Evolutionary conservation across 306 rosid genomes (phyloP).

Genomic region (Trifolium dubium): DNA sequence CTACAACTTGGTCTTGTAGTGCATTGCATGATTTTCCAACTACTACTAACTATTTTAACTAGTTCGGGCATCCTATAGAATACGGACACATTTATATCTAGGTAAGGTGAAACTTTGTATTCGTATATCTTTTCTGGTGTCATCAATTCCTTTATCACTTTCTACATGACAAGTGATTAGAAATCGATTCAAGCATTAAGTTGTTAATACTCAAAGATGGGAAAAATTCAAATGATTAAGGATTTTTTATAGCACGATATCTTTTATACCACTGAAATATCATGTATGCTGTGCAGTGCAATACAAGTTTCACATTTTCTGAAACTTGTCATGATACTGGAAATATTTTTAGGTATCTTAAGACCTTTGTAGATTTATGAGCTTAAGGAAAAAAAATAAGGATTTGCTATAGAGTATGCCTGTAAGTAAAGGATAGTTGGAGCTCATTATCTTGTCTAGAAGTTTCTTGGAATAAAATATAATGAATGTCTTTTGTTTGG

Average conservation of each 20-base stretch:
- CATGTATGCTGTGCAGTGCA: neutral
- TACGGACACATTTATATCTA: neutral
- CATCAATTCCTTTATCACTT: neutral
- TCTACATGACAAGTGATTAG: neutral
- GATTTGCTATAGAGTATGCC: constrained; percentile 1
- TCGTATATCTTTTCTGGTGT: neutral
- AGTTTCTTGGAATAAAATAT: constrained; percentile 1
- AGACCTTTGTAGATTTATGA: neutral
- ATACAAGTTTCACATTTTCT: neutral
- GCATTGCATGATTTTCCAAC: constrained; percentile 35
- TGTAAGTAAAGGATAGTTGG: neutral
- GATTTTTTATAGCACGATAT: constrained; percentile 2
- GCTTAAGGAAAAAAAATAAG: neutral
- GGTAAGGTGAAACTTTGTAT: neutral
- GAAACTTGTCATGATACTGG: neutral
- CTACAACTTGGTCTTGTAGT: constrained; percentile 5
- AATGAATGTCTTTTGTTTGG: constrained; percentile 16
- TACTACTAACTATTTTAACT: neutral
- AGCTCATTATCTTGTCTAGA: constrained; percentile 20
- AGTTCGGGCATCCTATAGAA: constrained; percentile 3
- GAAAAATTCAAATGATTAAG: constrained; percentile 10
- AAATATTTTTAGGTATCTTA: neutral
- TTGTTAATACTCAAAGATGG: constrained; percentile 1
- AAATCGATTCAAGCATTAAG: neutral
- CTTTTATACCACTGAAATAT: constrained; percentile 9